Conservation (phyloP, 2,329 filamentous ascomycete genomes). For the Colletotrichum neosansevieriae region DNA sequence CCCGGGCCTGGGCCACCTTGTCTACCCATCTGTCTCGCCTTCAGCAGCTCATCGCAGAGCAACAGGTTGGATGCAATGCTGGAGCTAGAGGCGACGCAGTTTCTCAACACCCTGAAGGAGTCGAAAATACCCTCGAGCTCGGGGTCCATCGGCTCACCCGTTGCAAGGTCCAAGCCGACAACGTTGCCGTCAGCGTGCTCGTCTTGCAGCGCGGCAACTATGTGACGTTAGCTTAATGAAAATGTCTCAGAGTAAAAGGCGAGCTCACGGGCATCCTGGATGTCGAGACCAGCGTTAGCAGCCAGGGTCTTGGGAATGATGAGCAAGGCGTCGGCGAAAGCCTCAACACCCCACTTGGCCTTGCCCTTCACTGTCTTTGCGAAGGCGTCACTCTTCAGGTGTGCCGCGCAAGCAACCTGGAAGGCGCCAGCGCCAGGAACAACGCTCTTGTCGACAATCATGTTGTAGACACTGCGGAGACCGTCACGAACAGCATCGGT, state of each 20-base stretch:
- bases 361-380: constrained; percentile 95
- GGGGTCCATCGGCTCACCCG: constrained; percentile 95
- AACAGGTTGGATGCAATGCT: constrained; percentile 96
- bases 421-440: constrained; percentile 95
- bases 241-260: constrained; percentile 24
- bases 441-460: constrained; percentile 97
- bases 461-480: constrained; percentile 97
- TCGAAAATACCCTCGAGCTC: constrained; percentile 93
- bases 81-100: constrained; percentile 92
- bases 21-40: constrained; percentile 93
- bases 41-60: constrained; percentile 96
- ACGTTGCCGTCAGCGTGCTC: constrained; percentile 86
- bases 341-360: constrained; percentile 94
- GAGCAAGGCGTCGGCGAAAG: constrained; percentile 93
- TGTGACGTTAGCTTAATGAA: neutral
- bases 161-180: constrained; percentile 87
- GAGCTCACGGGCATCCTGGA: constrained; percentile 90
- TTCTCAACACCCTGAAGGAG: constrained; percentile 93
- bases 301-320: constrained; percentile 98
- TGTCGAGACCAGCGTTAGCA: constrained; percentile 94
- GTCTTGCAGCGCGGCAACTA: constrained; percentile 88
- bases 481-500: constrained; percentile 97
- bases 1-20: constrained; percentile 72
- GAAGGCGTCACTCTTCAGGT: constrained; percentile 89
- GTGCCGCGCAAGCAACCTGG: constrained; percentile 91